phyloP scores from a whole-genome alignment of 139 green algal genomes.

The Picochlorum sp. region DNA sequence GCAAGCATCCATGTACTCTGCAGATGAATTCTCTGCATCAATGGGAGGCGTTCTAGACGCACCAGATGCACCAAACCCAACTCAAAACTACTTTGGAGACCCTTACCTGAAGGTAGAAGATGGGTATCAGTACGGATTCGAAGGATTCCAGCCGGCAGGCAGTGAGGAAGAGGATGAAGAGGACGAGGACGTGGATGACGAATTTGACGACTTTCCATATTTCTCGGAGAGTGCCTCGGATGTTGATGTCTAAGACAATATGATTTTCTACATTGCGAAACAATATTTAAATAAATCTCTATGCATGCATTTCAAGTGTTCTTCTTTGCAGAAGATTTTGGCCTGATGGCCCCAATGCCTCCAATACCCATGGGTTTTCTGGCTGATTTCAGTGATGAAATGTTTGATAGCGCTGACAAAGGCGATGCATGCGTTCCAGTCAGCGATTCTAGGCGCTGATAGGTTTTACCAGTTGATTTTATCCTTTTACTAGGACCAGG shows the following conservation, averaged over 20 bases:
- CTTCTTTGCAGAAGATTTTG: background rate
- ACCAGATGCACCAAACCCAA: background rate
- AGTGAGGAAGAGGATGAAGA: background rate
- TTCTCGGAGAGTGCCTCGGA: background rate
- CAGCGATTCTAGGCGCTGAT: background rate
- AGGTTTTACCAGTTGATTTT: background rate
- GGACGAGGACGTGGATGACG: background rate
- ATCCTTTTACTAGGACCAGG: background rate
- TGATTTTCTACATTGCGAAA: too few species aligned
- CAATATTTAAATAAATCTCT: too few species aligned
- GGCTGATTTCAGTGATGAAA: background rate
- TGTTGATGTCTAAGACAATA: background rate
- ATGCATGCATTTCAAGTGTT: too few species aligned
- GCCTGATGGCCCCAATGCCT: background rate
- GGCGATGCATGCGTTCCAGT: background rate
- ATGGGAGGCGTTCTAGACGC: slow-evolving; percentile 1
- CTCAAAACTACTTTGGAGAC: slow-evolving; percentile 2
- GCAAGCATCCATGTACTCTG: background rate
- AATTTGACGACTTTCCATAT: background rate
- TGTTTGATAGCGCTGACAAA: background rate
- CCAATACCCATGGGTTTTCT: background rate
- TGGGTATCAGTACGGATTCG: slow-evolving; percentile 3
- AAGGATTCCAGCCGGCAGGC: background rate
- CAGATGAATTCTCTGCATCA: slow-evolving; percentile 2
- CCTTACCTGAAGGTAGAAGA: slow-evolving; percentile 2